Percentiles rank a stretch among this genome's conserved stretches.
phyloP scores from a whole-genome alignment of 2,329 filamentous ascomycete species.

The Fusarium keratoplasticum region DNA sequence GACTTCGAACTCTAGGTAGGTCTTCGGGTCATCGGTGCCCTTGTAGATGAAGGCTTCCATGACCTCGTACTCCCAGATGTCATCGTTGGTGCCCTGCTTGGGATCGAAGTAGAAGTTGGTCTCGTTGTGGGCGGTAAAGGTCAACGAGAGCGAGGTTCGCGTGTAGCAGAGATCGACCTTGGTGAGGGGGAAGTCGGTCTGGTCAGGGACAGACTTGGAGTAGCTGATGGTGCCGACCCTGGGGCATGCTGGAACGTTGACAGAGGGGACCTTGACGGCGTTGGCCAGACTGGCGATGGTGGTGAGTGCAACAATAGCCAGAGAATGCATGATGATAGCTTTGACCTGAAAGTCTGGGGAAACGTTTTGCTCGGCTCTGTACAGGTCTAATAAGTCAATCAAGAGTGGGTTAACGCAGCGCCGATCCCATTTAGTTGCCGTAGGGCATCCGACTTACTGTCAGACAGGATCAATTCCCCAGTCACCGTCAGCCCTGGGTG shows the following conservation, averaged over 20 bases:
- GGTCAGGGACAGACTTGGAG: slow-evolving; percentile 56
- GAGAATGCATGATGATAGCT: slow-evolving; percentile 18
- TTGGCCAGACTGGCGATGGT: slow-evolving; percentile 1
- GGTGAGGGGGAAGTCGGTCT: slow-evolving; percentile 55
- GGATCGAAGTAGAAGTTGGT: slow-evolving; percentile 60
- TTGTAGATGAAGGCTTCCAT: slow-evolving; percentile 63
- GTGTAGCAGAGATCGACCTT: slow-evolving; percentile 61
- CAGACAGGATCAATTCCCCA: background rate
- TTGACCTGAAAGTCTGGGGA: background rate
- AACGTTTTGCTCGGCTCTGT: background rate
- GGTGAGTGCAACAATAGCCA: background rate
- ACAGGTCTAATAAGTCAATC: background rate
- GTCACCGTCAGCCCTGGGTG: background rate
- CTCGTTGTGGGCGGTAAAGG: slow-evolving; percentile 60
- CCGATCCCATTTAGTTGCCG: background rate
- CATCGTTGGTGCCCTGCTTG: slow-evolving; percentile 56
- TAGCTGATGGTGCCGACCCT: slow-evolving; percentile 51
- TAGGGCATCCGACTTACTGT: background rate
- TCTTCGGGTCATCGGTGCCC: slow-evolving; percentile 59
- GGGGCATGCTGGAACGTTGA: slow-evolving; percentile 56
- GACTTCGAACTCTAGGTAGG: slow-evolving; percentile 64
- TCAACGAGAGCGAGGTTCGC: slow-evolving; percentile 52
- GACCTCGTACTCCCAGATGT: slow-evolving; percentile 62
- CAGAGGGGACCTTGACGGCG: slow-evolving; percentile 36
- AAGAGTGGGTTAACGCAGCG: background rate